These are phyloP conservation scores for Ascochyta viciae-villosae DNA, from an alignment of 2,329 filamentous ascomycete species.

Conservation along the genomic window DNA sequence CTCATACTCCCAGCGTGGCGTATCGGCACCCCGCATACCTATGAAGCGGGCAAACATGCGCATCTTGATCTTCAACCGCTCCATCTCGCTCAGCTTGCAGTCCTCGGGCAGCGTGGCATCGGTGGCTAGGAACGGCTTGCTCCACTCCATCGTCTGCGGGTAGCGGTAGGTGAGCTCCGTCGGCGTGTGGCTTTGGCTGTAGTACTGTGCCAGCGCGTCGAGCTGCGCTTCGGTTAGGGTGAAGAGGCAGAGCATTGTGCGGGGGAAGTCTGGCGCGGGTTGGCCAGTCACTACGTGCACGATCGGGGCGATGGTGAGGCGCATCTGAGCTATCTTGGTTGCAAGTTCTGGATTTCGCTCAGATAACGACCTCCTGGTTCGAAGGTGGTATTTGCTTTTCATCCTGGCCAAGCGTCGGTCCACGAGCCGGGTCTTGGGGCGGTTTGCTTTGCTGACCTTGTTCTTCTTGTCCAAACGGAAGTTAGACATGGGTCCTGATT, in stretches of 20 bases:
- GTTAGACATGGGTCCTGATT: slow-evolving; percentile 4
- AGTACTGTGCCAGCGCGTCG: slow-evolving; percentile 73
- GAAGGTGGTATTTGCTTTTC: slow-evolving; percentile 7
- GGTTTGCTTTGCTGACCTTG: slow-evolving; percentile 24
- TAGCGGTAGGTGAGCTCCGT: slow-evolving; percentile 61
- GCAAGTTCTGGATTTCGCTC: slow-evolving; percentile 57
- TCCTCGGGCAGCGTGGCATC: slow-evolving; percentile 23
- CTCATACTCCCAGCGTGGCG: slow-evolving; percentile 57
- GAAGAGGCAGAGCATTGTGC: slow-evolving; percentile 73
- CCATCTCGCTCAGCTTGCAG: slow-evolving; percentile 44
- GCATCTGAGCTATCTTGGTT: slow-evolving; percentile 70
- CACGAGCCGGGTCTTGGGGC: slow-evolving; percentile 13
- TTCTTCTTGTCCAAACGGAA: background rate
- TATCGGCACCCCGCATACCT: slow-evolving; percentile 69
- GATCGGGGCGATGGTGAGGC: slow-evolving; percentile 70
- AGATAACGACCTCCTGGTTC: slow-evolving; percentile 18
- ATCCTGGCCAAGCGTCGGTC: slow-evolving; percentile 18
- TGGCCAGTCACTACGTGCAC: slow-evolving; percentile 65
- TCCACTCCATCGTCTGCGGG: slow-evolving; percentile 73
- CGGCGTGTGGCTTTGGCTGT: slow-evolving; percentile 72
- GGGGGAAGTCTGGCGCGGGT: slow-evolving; percentile 71
- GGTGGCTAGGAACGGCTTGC: slow-evolving; percentile 48
- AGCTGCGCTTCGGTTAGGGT: slow-evolving; percentile 75
- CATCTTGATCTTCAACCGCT: slow-evolving; percentile 63
- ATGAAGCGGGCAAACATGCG: slow-evolving; percentile 77